Conservation (phyloP, 345 rosid species). For the Hibiscus tridactylites region DNA sequence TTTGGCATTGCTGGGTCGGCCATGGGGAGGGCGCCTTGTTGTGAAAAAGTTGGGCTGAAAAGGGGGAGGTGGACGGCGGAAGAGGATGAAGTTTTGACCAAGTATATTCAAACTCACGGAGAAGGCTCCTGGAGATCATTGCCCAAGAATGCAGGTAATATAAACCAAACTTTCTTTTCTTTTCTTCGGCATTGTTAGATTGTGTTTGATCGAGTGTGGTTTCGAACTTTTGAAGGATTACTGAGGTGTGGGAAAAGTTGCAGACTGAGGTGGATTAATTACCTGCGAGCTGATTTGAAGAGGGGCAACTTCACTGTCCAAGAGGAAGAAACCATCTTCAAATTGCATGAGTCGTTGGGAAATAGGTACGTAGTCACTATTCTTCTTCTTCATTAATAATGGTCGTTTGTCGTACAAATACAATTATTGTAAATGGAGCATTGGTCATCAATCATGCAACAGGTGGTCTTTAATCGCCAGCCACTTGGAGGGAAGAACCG, state of each 20-base stretch:
- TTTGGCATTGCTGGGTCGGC: neutral
- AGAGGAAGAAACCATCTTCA: slow-evolving; percentile 62
- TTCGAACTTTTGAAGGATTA: slow-evolving; percentile 34
- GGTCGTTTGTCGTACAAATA: neutral
- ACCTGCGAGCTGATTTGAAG: slow-evolving; percentile 61
- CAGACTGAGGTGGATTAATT: slow-evolving; percentile 84
- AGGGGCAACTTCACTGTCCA: slow-evolving; percentile 60
- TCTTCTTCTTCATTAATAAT: neutral
- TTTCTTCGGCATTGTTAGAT: neutral
- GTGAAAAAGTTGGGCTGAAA: slow-evolving; percentile 58
- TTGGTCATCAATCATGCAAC: too few relatives aligned
- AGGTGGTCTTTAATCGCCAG: slow-evolving; percentile 55
- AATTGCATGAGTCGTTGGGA: slow-evolving; percentile 60
- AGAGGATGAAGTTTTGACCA: slow-evolving; percentile 40
- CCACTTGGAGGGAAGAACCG: slow-evolving; percentile 58
- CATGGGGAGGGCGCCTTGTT: slow-evolving; percentile 75
- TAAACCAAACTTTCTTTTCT: neutral
- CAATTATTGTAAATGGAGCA: too few relatives aligned
- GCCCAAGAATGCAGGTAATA: slow-evolving; percentile 52
- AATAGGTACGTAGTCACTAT: slow-evolving; percentile 39
- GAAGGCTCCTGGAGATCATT: slow-evolving; percentile 68
- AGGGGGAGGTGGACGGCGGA: slow-evolving; percentile 60
- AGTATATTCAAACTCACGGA: slow-evolving; percentile 44
- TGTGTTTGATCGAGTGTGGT: neutral
- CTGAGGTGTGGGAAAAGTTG: slow-evolving; percentile 92